Evolutionary conservation across 169 alveolate species (phyloP), one percentile per base, ranked within the genome.

Genomic region (Theileria annulata): DNA sequence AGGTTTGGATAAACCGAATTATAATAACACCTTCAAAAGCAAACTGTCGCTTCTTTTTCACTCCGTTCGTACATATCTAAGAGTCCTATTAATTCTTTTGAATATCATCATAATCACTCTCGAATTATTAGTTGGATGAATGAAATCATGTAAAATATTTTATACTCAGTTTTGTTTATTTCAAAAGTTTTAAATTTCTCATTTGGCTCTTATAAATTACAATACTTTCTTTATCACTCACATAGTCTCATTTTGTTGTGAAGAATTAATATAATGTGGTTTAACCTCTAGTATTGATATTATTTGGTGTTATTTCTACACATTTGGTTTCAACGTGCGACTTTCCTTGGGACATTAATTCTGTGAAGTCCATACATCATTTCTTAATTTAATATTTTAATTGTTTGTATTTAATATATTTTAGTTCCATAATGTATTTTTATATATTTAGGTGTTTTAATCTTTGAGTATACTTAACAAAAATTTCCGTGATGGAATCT

Each of bases 1-100:
- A 19, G 90, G 90, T 9, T 25, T 84, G 48, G 90, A 84, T 72
- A 77, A 76, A 63, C 90, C 90, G 3, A 56, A 62, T 17, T 62
- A 72, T 6, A 80, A 28, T 13, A 73, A 60, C 28, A 42, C 83
- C 8, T 19, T 84, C 6, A 77, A 77, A 80, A 84, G 75, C 79
- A 71, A 84, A 69, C 30, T 84, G 33, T 84, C 90, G n/a, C 78
- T 84, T 21, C 47, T 77, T 66, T 71, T 84, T 63, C 78, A 69
- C 58, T 73, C 87, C 47, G 90, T 84, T 5, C 86, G 90, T 51
- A 84, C 86, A 12, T 84, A 84, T 54, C 59, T 84, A 56, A 79
- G 90, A 15, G 83, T 72, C 62, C 73, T 77, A 21, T 72, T 84
- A 67, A 77, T 84, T 30, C 33, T 84, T 17, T 30, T 77, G 23